A percentile compares a stretch with the other conserved stretches of the same genome.
These are phyloP conservation scores for Candida mesenterica DNA, from an alignment of 1,139 yeast genomes.

Conservation along the genomic window DNA sequence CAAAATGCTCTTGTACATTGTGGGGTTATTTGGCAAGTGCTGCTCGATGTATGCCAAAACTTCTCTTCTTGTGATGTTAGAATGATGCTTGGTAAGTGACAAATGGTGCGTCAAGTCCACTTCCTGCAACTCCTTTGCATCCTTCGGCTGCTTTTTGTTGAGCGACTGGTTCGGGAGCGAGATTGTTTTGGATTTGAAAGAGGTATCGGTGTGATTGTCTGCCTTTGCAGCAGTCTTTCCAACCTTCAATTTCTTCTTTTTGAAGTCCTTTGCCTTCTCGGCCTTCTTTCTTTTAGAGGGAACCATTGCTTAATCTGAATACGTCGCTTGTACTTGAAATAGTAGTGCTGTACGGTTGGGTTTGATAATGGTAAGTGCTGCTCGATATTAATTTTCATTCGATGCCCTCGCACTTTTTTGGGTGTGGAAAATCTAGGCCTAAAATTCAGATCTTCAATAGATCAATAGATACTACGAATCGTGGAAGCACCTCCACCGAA, in stretches of 20 bases:
- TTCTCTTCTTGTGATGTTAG: constrained; percentile 70
- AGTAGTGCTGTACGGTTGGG: neutral
- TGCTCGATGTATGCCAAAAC: constrained; percentile 53
- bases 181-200: constrained; percentile 75
- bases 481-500: too few species aligned
- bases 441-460: neutral
- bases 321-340: too few species aligned
- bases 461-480: too few species aligned
- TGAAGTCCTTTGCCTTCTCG: constrained; percentile 73
- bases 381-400: constrained; percentile 1
- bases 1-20: constrained; percentile 58
- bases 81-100: constrained; percentile 75
- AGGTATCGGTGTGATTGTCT: constrained; percentile 78
- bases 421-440: neutral
- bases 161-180: constrained; percentile 59
- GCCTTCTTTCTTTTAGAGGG: constrained; percentile 54
- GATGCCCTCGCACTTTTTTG: neutral
- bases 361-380: too few species aligned
- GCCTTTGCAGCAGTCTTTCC: constrained; percentile 78
- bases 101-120: constrained; percentile 58
- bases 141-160: constrained; percentile 18
- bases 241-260: constrained; percentile 78
- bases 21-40: constrained; percentile 49
- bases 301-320: constrained; percentile 28
- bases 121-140: constrained; percentile 18